Conservation (phyloP, 139 green algal species). For the Chlamydomonas incerta region DNA sequence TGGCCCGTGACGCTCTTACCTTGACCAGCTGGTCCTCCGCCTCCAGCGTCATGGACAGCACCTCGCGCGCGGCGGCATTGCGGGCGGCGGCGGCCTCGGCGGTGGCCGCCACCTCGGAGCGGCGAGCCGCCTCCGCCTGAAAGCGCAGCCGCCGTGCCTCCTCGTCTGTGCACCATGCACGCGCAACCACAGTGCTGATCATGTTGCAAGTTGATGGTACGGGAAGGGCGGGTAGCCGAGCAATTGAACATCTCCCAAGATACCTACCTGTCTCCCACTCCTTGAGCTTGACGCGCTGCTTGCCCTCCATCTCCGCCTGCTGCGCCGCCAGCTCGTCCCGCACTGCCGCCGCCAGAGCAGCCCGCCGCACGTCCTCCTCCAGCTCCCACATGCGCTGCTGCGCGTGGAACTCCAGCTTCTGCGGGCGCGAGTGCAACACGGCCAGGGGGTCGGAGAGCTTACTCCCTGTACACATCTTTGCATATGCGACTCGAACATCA, state of each 20-base stretch:
- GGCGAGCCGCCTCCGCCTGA: neutral
- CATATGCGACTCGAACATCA: too few species aligned
- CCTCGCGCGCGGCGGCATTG: slow-evolving; percentile 42
- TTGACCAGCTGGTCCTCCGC: slow-evolving; percentile 51
- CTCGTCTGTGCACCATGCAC: slow-evolving; percentile 29
- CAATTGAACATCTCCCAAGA: neutral
- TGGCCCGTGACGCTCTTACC: too few species aligned
- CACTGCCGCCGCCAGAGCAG: slow-evolving; percentile 50
- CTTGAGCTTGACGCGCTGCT: slow-evolving; percentile 35
- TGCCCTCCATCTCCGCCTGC: slow-evolving; percentile 45
- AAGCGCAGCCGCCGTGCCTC: slow-evolving; percentile 29
- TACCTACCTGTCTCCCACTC: slow-evolving; percentile 53
- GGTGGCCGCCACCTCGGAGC: neutral
- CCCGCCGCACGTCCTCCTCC: slow-evolving; percentile 58
- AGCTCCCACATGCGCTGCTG: slow-evolving; percentile 66
- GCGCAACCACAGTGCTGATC: too few species aligned
- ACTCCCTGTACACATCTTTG: too few species aligned
- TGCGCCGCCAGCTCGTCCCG: slow-evolving; percentile 46
- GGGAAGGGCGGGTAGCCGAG: too few species aligned
- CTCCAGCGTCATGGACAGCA: slow-evolving; percentile 46
- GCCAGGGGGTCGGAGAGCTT: too few species aligned
- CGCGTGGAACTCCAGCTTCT: slow-evolving; percentile 72
- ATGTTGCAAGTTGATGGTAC: too few species aligned
- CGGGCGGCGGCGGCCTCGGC: slow-evolving; percentile 53
- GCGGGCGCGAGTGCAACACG: neutral